phyloP scores from a whole-genome alignment of 257 asterid genomes.

The Eustoma russellianum region DNA sequence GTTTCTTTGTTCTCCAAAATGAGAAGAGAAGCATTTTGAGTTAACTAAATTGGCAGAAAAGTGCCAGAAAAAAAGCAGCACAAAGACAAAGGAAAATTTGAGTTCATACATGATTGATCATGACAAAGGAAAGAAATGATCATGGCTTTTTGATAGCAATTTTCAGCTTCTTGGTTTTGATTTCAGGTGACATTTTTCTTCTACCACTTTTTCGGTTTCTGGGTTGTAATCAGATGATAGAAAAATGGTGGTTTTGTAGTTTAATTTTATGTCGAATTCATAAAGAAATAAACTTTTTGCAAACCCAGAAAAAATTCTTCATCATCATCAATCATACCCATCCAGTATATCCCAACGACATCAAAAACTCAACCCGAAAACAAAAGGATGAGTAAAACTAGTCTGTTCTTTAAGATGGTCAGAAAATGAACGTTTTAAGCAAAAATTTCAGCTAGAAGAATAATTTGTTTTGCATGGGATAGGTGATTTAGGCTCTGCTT shows the following conservation, averaged over 20 bases:
- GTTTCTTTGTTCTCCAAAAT: constrained; percentile 17
- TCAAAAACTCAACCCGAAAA: not conserved
- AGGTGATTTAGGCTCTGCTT: not conserved
- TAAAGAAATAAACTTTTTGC: not conserved
- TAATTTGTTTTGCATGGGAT: not conserved
- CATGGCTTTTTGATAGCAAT: constrained; percentile 19
- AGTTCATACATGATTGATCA: constrained; percentile 21
- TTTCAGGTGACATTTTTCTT: constrained; percentile 34
- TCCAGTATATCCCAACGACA: too few species aligned
- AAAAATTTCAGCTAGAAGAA: not conserved
- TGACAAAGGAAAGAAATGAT: constrained; percentile 54
- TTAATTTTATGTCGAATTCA: not conserved
- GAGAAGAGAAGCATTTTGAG: constrained; percentile 11
- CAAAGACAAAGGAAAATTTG: constrained; percentile 8
- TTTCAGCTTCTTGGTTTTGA: constrained; percentile 36
- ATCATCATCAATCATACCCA: too few species aligned
- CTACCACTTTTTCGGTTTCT: not conserved
- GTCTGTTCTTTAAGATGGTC: not conserved
- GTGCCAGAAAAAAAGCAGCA: not conserved
- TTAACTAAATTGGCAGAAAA: not conserved
- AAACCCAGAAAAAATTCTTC: not conserved
- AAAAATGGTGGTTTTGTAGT: not conserved
- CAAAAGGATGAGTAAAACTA: not conserved
- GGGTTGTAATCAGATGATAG: not conserved
- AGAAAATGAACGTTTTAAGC: too few species aligned